These are phyloP conservation scores for Pleurotus cornucopiae DNA, from an alignment of 768 basidiomycete species.

Conservation along the genomic window DNA sequence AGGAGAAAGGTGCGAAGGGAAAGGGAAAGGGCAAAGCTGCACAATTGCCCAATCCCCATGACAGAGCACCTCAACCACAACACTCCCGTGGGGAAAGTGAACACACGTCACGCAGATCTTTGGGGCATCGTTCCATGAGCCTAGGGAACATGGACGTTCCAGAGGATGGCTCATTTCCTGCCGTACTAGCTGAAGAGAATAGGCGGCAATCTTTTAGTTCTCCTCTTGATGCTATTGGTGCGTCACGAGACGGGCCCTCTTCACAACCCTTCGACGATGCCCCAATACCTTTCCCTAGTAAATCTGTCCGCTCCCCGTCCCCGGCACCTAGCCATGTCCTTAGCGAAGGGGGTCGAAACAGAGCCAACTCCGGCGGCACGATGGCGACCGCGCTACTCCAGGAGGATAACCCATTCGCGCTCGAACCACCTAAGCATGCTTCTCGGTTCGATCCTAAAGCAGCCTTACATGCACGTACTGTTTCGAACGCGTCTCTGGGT, in stretches of 20 bases:
- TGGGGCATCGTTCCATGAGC: constrained; percentile 56
- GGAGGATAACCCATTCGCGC: constrained; percentile 64
- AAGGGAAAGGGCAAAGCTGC: constrained; percentile 40
- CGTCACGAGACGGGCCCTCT: constrained; percentile 37
- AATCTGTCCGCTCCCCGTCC: constrained; percentile 48
- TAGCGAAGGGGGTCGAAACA: constrained; percentile 16
- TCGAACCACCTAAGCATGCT: constrained; percentile 60
- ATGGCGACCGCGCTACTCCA: constrained; percentile 31
- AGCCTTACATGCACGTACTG: constrained; percentile 49
- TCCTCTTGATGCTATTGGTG: constrained; percentile 48
- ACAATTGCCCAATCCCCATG: constrained; percentile 34
- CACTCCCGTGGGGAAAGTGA: constrained; percentile 40
- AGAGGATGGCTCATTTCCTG: constrained; percentile 26
- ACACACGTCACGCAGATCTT: constrained; percentile 21
- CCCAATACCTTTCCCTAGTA: constrained; percentile 63
- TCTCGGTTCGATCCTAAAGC: constrained; percentile 83
- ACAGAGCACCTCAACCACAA: constrained; percentile 37
- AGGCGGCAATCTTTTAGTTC: constrained; percentile 58
- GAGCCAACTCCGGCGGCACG: constrained; percentile 49
- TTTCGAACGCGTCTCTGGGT: constrained; percentile 64
- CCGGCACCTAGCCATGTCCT: constrained; percentile 36
- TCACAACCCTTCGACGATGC: constrained; percentile 47
- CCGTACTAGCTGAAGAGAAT: constrained; percentile 19
- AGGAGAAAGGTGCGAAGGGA: constrained; percentile 50
- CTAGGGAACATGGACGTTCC: constrained; percentile 55